These are phyloP conservation scores for Leccinum subtestaceum DNA, from an alignment of 768 basidiomycete species.

Conservation along the genomic window DNA sequence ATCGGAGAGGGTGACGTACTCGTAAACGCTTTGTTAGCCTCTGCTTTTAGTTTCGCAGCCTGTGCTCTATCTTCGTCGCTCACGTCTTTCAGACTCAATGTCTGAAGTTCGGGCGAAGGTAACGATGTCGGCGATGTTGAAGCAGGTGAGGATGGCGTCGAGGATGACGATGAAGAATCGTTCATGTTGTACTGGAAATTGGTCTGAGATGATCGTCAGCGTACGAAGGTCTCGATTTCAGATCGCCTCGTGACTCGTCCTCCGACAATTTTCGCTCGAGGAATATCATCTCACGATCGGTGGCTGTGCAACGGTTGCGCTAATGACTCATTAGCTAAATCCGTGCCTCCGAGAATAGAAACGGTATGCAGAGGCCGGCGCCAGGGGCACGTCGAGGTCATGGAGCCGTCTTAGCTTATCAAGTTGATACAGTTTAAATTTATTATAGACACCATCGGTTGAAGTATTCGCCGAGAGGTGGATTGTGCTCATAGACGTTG, in stretches of 20 bases:
- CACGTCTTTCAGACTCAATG: slow-evolving; percentile 52
- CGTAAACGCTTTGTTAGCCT: slow-evolving; percentile 87
- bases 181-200: slow-evolving; percentile 19
- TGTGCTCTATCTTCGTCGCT: slow-evolving; percentile 68
- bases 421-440: not conserved
- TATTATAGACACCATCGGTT: slow-evolving; percentile 36
- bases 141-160: slow-evolving; percentile 41
- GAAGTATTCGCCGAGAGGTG: slow-evolving; percentile 61
- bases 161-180: slow-evolving; percentile 24
- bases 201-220: not conserved
- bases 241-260: not conserved
- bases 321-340: not conserved
- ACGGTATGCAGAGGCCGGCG: not conserved
- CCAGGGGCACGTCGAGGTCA: too few species aligned
- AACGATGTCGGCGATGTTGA: slow-evolving; percentile 55
- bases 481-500: slow-evolving; percentile 44
- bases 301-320: slow-evolving; percentile 22
- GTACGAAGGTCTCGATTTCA: not conserved
- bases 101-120: slow-evolving; percentile 57
- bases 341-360: not conserved
- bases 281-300: slow-evolving; percentile 29
- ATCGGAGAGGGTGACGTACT: slow-evolving; percentile 36
- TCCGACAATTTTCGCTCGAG: slow-evolving; percentile 3
- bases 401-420: not conserved
- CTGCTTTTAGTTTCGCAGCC: slow-evolving; percentile 71